Base-by-base conservation (phyloP, 305 asterid species). In the Solanum aculeatissimum region DNA sequence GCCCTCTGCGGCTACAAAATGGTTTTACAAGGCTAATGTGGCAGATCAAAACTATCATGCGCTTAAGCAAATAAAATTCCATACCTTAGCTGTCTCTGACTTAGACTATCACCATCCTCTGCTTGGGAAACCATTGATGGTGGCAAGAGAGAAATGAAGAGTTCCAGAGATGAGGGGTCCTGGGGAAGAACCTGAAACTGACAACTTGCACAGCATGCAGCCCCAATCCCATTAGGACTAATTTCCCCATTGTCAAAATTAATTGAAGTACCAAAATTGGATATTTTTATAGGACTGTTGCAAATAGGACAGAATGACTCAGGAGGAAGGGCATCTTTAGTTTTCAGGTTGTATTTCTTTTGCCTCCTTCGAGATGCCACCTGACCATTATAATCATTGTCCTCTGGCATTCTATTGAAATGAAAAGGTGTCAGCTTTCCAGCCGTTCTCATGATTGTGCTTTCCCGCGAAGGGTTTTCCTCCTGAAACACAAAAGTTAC, bases 381-480 rank as follows among this genome's bases (percentile, higher is more conserved):
- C 47, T 83, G 88, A 45, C 83, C 89, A 84, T 87, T 78, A 49
- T 14, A 85, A 85, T 90, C 90, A 71, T 88, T 92, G 80, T 70
- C 90, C 87, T 92, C 98, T 10, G 96, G 96, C 86, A 93, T 91
- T 75, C 84, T 88, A 55, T 94, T 96, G 92, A 96, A 96, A 80
- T 91, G 91, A 90, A 96, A 96, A 62, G 99, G 98, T 7, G 95
- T 93, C 55, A 96, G 97, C 93, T 96, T 96, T 89, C 97, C 98
- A 12, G 95, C 98, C 15, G 99, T 96, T 87, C 99, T 91, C 84
- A 94, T 92, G 84, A 95, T 95, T 80, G 98, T 95, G 92, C 97
- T 92, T 87, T 93, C 95, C 40, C 99, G 93, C 11, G 99, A 93
- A 51, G 94, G 96, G 89, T 96, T 96, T 85, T 96, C 99, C 82